Percentiles rank a stretch among this genome's conserved stretches.
Conservation (phyloP, 352 stramenopile genomes). For the Pythium brachiatum region DNA sequence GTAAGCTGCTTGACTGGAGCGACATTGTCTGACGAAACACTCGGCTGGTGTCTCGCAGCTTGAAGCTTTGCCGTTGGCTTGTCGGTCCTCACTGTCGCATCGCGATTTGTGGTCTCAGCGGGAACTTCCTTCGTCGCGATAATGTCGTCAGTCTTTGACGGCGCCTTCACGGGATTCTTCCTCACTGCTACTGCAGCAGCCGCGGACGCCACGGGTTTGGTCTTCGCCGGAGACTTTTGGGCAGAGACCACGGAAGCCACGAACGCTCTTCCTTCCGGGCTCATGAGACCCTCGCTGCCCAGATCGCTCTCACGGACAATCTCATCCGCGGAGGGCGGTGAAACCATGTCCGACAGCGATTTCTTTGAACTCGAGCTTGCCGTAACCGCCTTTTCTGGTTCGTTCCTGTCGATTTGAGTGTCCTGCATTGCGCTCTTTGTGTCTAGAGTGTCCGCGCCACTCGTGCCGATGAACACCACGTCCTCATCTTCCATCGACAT, state of each 20-base stretch:
- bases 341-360: conserved; percentile 22
- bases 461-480: not conserved
- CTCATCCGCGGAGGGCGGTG: conserved; percentile 24
- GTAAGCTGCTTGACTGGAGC: not conserved
- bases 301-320: conserved; percentile 60
- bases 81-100: not conserved
- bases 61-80: not conserved
- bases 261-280: conserved; percentile 23
- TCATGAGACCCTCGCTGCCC: conserved; percentile 22
- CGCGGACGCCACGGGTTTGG: not conserved
- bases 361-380: conserved; percentile 15
- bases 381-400: not conserved
- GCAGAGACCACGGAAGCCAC: not conserved
- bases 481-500: conserved; percentile 4
- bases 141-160: not conserved
- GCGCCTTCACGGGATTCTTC: not conserved
- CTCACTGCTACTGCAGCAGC: not conserved
- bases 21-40: not conserved
- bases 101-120: too few relatives aligned
- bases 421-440: conserved; percentile 3
- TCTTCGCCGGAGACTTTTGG: conserved; percentile 12
- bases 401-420: not conserved
- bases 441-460: not conserved
- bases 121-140: not conserved
- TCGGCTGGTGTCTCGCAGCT: not conserved